Base-by-base conservation (phyloP, 257 asterid species). In the Scutellaria galericulata region DNA sequence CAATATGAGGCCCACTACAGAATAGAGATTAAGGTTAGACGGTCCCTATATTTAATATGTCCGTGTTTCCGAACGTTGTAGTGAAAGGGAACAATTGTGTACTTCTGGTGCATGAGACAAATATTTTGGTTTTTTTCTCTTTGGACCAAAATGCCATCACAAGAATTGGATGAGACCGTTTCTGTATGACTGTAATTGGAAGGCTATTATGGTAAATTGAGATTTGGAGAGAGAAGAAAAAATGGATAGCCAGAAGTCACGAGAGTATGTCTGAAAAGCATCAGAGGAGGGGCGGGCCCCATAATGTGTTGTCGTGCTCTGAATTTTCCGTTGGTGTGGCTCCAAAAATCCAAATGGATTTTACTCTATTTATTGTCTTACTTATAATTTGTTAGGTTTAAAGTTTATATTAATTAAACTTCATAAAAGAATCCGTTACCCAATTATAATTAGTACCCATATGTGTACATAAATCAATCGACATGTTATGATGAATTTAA, bases 181-280 rank as follows among this genome's bases (percentile, higher is more conserved):
- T 24, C 27, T 24, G 27, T 10, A 13, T 12, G 15, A 47, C 45
- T 31, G 13, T 1, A 7, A 35, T 57, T 57, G 39, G 42, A 57
- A 27, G 14, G n/a, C 14, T 11, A 5, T 6, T 57, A 57, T 24
- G 18, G 42, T 40, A 55, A 57, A 27, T 24, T 27, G 3, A 27
- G 8, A 11, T 57, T 31, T 4, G 35, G 35, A 9, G 6, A 7
- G 37, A 7, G 5, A 40, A n/a, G 24, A 10, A 42, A 18, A 15
- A 58, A 27, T 27, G 10, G 44, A 41, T 41, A 44, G 41, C 40
- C 64, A 58, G 66, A 39, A 4, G 14, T 60, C 71, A 66, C 59
- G 71, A n/a, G 71, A 13, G 59, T 37, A 7, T 66, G 71, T 13
- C 57, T 64, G 70, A n/a, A 45, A 45, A 7, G 56, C 24, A 24